Conservation (phyloP, 2,329 filamentous ascomycete genomes). For the Xylariaceae sp. region DNA sequence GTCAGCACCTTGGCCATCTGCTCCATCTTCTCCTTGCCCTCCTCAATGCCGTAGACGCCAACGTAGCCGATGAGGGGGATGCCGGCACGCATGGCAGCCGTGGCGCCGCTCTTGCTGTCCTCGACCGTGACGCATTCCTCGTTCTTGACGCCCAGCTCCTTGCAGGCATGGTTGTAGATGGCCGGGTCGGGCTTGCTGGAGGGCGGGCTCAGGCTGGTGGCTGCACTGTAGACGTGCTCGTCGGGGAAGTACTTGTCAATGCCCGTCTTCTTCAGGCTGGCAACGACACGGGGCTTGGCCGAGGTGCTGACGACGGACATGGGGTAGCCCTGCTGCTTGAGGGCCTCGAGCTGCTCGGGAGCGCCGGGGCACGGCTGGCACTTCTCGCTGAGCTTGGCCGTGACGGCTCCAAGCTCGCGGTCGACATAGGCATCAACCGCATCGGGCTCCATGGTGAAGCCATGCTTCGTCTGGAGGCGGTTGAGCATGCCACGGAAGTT, state of each 20-base stretch:
- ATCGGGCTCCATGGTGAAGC: slow-evolving; percentile 52
- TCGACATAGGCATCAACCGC: slow-evolving; percentile 60
- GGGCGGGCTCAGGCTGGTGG: slow-evolving; percentile 58
- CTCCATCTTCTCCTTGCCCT: slow-evolving; percentile 41
- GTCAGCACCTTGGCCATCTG: slow-evolving; percentile 47
- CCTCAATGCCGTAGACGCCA: slow-evolving; percentile 42
- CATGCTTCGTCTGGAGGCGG: slow-evolving; percentile 59
- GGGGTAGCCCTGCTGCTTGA: slow-evolving; percentile 51
- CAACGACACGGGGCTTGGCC: slow-evolving; percentile 59
- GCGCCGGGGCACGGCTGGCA: slow-evolving; percentile 54
- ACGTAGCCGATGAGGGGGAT: slow-evolving; percentile 70
- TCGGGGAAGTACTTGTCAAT: slow-evolving; percentile 62
- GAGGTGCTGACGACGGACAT: slow-evolving; percentile 65
- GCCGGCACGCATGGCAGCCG: slow-evolving; percentile 59
- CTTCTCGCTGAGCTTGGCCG: slow-evolving; percentile 57
- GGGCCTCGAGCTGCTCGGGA: slow-evolving; percentile 49
- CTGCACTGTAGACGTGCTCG: slow-evolving; percentile 63
- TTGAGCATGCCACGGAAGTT: slow-evolving; percentile 74
- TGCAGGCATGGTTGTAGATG: slow-evolving; percentile 63
- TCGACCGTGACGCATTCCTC: slow-evolving; percentile 62
- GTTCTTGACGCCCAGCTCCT: slow-evolving; percentile 57
- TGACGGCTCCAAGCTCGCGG: slow-evolving; percentile 62
- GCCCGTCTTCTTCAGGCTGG: slow-evolving; percentile 59
- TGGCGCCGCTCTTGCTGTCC: slow-evolving; percentile 65
- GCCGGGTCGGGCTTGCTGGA: slow-evolving; percentile 69